Conservation (phyloP, 2,329 filamentous ascomycete genomes). For the Lecanosticta acicola region DNA sequence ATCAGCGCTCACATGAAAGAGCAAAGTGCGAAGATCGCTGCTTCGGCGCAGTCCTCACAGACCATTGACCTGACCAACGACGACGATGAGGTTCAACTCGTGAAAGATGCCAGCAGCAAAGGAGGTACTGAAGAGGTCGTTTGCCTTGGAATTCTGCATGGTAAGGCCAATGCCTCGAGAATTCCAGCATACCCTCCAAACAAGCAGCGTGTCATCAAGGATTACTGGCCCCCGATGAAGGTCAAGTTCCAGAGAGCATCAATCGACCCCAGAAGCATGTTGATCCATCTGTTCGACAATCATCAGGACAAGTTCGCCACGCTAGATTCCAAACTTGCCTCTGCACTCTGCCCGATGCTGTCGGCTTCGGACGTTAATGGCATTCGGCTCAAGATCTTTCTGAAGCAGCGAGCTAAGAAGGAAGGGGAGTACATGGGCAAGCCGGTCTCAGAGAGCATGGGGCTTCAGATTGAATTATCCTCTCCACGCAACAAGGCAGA, state of each 20-base stretch:
- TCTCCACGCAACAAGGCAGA: conserved; percentile 62
- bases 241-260: conserved; percentile 55
- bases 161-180: conserved; percentile 19
- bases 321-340: conserved; percentile 63
- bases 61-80: conserved; percentile 50
- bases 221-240: conserved; percentile 64
- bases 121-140: conserved; percentile 20
- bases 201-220: conserved; percentile 10
- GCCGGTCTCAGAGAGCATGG: conserved; percentile 55
- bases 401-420: conserved; percentile 60
- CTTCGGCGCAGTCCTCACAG: conserved; percentile 13
- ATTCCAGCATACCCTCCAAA: conserved; percentile 17
- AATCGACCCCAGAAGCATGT: conserved; percentile 42
- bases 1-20: conserved; percentile 64
- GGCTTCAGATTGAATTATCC: conserved; percentile 71
- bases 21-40: conserved; percentile 44
- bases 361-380: conserved; percentile 55
- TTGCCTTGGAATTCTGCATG: conserved; percentile 24
- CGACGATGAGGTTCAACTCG: conserved; percentile 26
- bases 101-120: conserved; percentile 6
- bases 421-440: conserved; percentile 61
- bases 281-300: conserved; percentile 68
- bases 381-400: conserved; percentile 66
- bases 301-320: conserved; percentile 66
- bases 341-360: conserved; percentile 65